Evolutionary conservation across 2,329 filamentous ascomycete genomes (phyloP).

Genomic region (Trichoderma guizhouense): DNA sequence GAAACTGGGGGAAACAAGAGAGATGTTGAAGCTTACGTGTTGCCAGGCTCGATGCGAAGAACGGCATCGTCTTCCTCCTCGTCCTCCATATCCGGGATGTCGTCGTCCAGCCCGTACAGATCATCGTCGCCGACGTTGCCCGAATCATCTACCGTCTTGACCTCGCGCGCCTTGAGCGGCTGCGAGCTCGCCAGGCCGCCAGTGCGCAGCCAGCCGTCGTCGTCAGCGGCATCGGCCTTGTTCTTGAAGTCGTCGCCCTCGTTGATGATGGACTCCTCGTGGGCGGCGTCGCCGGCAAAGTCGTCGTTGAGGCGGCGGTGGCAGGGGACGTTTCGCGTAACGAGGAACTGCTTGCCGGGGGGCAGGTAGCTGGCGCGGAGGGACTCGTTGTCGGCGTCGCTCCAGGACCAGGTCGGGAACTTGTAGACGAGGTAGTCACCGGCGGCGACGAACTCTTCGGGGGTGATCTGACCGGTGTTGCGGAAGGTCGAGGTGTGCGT

Average conservation of each 20-base stretch:
- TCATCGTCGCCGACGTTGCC: conserved; percentile 79
- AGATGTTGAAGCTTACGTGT: conserved; percentile 38
- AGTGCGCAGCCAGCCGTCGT: conserved; percentile 89
- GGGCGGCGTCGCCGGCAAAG: conserved; percentile 83
- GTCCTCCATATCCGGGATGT: conserved; percentile 98
- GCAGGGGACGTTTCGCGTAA: conserved; percentile 92
- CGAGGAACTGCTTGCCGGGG: conserved; percentile 86
- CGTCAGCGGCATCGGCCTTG: conserved; percentile 50
- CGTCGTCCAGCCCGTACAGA: conserved; percentile 59
- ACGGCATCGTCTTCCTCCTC: conserved; percentile 97
- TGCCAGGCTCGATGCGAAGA: conserved; percentile 56
- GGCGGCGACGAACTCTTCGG: conserved; percentile 91
- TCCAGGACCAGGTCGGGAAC: conserved; percentile 98
- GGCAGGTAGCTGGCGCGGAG: conserved; percentile 81
- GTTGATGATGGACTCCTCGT: conserved; percentile 80
- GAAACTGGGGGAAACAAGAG: not conserved
- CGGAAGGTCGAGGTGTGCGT: conserved; percentile 91
- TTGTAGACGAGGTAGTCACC: conserved; percentile 99
- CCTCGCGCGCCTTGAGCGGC: conserved; percentile 73
- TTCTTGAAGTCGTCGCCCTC: conserved; percentile 66
- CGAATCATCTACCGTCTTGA: conserved; percentile 83
- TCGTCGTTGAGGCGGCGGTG: conserved; percentile 87
- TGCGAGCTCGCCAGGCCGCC: conserved; percentile 74
- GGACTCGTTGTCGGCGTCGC: conserved; percentile 75
- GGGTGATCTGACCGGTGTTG: conserved; percentile 89